Percentiles rank a stretch among this genome's conserved stretches.
phyloP scores from a whole-genome alignment of 2,329 filamentous ascomycete species.

The Alternaria consortialis region DNA sequence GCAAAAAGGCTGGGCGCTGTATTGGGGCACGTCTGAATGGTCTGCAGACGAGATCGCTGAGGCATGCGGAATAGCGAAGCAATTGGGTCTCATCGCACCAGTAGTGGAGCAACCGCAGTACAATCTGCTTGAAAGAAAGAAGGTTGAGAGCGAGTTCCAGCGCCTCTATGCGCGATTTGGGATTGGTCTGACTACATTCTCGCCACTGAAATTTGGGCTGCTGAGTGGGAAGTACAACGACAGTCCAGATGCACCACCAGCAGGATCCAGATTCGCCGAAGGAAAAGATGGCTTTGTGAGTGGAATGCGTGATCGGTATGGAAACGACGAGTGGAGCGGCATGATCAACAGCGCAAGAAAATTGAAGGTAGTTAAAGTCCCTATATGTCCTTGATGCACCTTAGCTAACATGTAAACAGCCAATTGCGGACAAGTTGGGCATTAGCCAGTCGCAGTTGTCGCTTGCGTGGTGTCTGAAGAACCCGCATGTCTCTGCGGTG shows the following conservation, averaged over 20 bases:
- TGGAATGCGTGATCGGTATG: slow-evolving; percentile 54
- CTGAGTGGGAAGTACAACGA: slow-evolving; percentile 71
- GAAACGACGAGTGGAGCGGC: slow-evolving; percentile 62
- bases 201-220: slow-evolving; percentile 65
- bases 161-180: slow-evolving; percentile 63
- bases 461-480: slow-evolving; percentile 50
- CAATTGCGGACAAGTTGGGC: slow-evolving; percentile 71
- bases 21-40: slow-evolving; percentile 71
- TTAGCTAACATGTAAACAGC: slow-evolving; percentile 24
- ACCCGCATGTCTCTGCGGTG: slow-evolving; percentile 43
- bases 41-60: slow-evolving; percentile 67
- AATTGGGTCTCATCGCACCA: slow-evolving; percentile 66
- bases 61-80: slow-evolving; percentile 67
- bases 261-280: slow-evolving; percentile 66
- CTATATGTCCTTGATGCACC: not conserved
- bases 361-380: slow-evolving; percentile 37
- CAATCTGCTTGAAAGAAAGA: slow-evolving; percentile 65
- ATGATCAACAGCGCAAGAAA: slow-evolving; percentile 66
- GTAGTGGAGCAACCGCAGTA: slow-evolving; percentile 65
- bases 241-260: slow-evolving; percentile 61
- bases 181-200: slow-evolving; percentile 65
- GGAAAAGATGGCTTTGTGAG: slow-evolving; percentile 66
- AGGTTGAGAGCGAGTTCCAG: slow-evolving; percentile 67
- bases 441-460: slow-evolving; percentile 59
- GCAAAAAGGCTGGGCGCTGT: slow-evolving; percentile 70